These are phyloP conservation scores for Pinus taeda DNA, from an alignment of 75 land plant genomes.

Conservation along the genomic window DNA sequence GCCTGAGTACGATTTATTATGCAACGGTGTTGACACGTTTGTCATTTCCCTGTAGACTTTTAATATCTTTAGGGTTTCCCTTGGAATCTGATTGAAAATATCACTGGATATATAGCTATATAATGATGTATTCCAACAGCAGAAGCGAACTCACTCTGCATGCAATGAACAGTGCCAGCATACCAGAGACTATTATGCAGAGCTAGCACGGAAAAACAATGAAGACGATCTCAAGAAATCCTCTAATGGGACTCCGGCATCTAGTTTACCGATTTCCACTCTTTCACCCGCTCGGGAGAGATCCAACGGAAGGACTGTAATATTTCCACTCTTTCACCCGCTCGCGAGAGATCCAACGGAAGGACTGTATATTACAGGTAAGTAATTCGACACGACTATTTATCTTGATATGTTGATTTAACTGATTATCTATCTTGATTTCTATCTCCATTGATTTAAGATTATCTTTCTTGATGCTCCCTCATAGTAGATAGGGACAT, in stretches of 20 bases:
- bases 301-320: too few relatives aligned
- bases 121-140: not conserved
- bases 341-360: not conserved
- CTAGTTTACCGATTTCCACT: conserved; percentile 35
- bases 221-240: not conserved
- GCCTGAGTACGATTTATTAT: too few relatives aligned
- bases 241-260: not conserved
- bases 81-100: not conserved
- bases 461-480: too few relatives aligned
- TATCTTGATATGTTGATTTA: not conserved
- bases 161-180: too few relatives aligned
- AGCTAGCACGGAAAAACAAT: not conserved
- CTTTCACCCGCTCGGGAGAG: conserved; percentile 4
- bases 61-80: not conserved
- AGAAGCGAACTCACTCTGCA: not conserved
- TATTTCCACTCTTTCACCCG: too few relatives aligned
- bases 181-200: not conserved
- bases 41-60: not conserved
- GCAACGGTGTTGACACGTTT: not conserved
- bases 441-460: too few relatives aligned
- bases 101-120: not conserved
- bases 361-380: conserved; percentile 48
- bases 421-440: not conserved
- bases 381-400: not conserved
- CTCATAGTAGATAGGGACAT: too few relatives aligned